These are phyloP conservation scores for Calvatia gigantea DNA, from an alignment of 768 basidiomycete species.

Conservation along the genomic window DNA sequence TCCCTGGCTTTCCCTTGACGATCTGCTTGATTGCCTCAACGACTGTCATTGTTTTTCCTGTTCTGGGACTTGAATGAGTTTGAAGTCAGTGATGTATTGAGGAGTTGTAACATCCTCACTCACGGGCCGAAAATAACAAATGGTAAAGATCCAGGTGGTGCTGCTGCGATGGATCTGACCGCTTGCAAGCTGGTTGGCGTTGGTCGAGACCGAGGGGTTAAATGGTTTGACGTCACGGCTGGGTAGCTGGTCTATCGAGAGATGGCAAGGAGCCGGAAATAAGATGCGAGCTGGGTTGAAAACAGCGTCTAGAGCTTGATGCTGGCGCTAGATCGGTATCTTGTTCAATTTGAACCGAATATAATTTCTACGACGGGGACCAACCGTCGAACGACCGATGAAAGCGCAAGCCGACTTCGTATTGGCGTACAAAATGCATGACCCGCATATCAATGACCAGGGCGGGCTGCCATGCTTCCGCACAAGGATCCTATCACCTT, in stretches of 20 bases:
- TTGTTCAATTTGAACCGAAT: constrained; percentile 59
- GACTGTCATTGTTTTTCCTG: constrained; percentile 64
- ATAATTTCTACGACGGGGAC: constrained; percentile 31
- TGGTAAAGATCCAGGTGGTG: constrained; percentile 44
- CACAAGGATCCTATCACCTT: constrained; percentile 55
- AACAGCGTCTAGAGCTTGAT: constrained; percentile 48
- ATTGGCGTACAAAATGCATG: constrained; percentile 47
- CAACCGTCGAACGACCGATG: constrained; percentile 37
- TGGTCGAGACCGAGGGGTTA: constrained; percentile 42
- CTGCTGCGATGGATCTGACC: constrained; percentile 41
- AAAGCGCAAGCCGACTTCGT: constrained; percentile 53
- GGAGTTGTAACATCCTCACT: too few species aligned
- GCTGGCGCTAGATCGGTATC: constrained; percentile 54
- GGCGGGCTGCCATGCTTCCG: constrained; percentile 32
- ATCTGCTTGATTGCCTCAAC: constrained; percentile 60
- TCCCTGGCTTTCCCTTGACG: constrained; percentile 29
- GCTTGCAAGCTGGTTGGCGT: constrained; percentile 46
- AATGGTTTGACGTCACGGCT: constrained; percentile 20
- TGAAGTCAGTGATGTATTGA: too few species aligned
- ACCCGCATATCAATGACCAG: constrained; percentile 56
- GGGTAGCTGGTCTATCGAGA: not conserved
- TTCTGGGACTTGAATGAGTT: constrained; percentile 53
- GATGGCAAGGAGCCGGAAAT: constrained; percentile 35
- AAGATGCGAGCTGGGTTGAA: constrained; percentile 45
- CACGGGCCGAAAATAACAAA: constrained; percentile 68